These are phyloP conservation scores for Zasmidium cellare DNA, from an alignment of 2,329 filamentous ascomycete species.

Conservation along the genomic window DNA sequence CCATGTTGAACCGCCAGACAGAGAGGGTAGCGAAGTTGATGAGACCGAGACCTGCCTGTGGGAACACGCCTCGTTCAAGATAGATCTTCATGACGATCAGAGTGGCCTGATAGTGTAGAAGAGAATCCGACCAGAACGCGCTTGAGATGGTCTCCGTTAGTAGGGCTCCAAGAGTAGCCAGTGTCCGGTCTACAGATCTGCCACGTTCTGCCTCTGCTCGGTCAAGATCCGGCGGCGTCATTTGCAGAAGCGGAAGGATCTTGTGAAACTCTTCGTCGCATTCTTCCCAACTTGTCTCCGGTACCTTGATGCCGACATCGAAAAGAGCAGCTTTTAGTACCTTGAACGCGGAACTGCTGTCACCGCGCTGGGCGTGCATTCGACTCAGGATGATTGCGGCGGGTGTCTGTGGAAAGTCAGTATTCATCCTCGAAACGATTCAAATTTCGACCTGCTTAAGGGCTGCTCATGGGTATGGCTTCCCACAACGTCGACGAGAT, in stretches of 20 bases:
- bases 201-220: constrained; percentile 1
- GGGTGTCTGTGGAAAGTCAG: constrained; percentile 41
- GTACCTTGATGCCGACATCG: constrained; percentile 67
- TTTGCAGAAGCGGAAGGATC: constrained; percentile 29
- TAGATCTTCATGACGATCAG: constrained; percentile 68
- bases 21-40: constrained; percentile 68
- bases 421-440: neutral
- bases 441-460: no score
- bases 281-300: constrained; percentile 68
- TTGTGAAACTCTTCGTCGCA: constrained; percentile 73
- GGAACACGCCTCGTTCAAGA: constrained; percentile 63
- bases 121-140: constrained; percentile 70
- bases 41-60: constrained; percentile 69
- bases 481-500: no score
- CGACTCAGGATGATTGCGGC: constrained; percentile 82
- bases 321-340: constrained; percentile 70
- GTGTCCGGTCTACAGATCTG: constrained; percentile 51
- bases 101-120: constrained; percentile 71
- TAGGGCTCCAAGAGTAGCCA: constrained; percentile 68
- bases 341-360: constrained; percentile 67
- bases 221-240: constrained; percentile 16
- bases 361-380: constrained; percentile 72
- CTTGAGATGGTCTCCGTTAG: constrained; percentile 46
- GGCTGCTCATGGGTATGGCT: no score
- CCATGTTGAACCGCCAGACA: constrained; percentile 69